Conservation (phyloP, 495 filamentous ascomycete species). For the Penicillium pancosmium region DNA sequence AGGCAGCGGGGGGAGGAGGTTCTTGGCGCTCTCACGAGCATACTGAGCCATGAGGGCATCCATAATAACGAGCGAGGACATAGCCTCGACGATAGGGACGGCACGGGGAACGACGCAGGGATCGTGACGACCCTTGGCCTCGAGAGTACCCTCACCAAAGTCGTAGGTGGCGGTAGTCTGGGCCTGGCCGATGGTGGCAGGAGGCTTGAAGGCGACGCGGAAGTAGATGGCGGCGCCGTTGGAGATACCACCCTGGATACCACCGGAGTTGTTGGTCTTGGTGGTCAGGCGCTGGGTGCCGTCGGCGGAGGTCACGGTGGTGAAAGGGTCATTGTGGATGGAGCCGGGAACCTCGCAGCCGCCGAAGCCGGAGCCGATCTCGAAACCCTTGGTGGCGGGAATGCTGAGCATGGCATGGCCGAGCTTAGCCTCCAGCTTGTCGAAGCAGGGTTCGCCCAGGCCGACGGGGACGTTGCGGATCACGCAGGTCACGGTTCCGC, state of each 20-base stretch:
- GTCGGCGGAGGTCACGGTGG: slow-evolving; percentile 50
- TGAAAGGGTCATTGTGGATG: slow-evolving; percentile 90
- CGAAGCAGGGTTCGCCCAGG: slow-evolving; percentile 92
- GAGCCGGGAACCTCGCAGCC: slow-evolving; percentile 88
- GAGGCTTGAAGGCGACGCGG: slow-evolving; percentile 91
- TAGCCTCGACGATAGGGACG: slow-evolving; percentile 94
- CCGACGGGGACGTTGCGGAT: slow-evolving; percentile 88
- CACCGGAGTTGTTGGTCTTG: slow-evolving; percentile 94
- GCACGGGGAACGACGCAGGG: slow-evolving; percentile 94
- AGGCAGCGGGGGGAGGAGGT: slow-evolving; percentile 42
- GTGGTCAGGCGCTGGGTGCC: slow-evolving; percentile 66
- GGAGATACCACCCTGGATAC: slow-evolving; percentile 94
- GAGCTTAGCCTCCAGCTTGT: slow-evolving; percentile 92
- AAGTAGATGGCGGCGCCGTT: slow-evolving; percentile 97
- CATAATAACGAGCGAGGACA: slow-evolving; percentile 89
- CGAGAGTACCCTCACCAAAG: slow-evolving; percentile 72
- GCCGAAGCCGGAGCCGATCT: slow-evolving; percentile 91
- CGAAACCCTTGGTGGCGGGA: slow-evolving; percentile 96
- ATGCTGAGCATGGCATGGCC: slow-evolving; percentile 97
- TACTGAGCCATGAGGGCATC: slow-evolving; percentile 90
- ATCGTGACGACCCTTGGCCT: slow-evolving; percentile 95
- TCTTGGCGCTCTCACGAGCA: slow-evolving; percentile 57
- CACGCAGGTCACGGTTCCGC: slow-evolving; percentile 94
- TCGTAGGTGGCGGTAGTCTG: slow-evolving; percentile 85
- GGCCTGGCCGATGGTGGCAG: slow-evolving; percentile 92